Evolutionary conservation across 2,329 filamentous ascomycete species (phyloP), one percentile per base, ranked within the genome.

Genomic region (Boeremia lycopersici): DNA sequence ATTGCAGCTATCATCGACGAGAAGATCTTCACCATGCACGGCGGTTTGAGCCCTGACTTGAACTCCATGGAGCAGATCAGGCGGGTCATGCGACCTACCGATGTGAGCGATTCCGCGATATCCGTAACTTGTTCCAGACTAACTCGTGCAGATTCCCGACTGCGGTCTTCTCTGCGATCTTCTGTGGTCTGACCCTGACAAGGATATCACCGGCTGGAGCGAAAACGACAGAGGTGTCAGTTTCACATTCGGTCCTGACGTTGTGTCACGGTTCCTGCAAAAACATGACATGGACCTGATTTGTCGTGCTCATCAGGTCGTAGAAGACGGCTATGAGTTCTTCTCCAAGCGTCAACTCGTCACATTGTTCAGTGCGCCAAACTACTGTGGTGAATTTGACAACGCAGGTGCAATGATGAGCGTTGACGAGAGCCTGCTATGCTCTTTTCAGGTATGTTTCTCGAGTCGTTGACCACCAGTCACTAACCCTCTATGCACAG

Each of bases 1-100:
- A 98, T 99, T 77, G 95, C 93, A 54, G 93, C 95, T 66, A 99
- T 99, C 79, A 97, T 99, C 70, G 93, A 96, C 74, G 95, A 97
- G 84, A 99, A 98, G 89, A 99, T 99, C 75, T 98, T 99, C 83
- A 97, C 93, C 74, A 97, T 99, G 93, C 95, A 99, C 80, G 95
- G 95, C 74, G 95, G 95, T 73, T 81, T 99, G 72, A 97, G 92
- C 78, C 95, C 95, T 39, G 95, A 97, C 76, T 84, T 99, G 64
- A 97, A 98, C 84, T 97, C 93, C 30, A 99, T 99, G 95, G 95
- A 99, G 82, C 93, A 99, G 83, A 99, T 99, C 70, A 91, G 95
- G 76, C 90, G 93, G 69, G 93, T 99, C 67, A 98, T 98, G 93
- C 89, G 95, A 72, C 95, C 95, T 58, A 99, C 95, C 70, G 95